Evolutionary conservation across 768 basidiomycete genomes (phyloP).

Genomic region (Harrya chromipes): DNA sequence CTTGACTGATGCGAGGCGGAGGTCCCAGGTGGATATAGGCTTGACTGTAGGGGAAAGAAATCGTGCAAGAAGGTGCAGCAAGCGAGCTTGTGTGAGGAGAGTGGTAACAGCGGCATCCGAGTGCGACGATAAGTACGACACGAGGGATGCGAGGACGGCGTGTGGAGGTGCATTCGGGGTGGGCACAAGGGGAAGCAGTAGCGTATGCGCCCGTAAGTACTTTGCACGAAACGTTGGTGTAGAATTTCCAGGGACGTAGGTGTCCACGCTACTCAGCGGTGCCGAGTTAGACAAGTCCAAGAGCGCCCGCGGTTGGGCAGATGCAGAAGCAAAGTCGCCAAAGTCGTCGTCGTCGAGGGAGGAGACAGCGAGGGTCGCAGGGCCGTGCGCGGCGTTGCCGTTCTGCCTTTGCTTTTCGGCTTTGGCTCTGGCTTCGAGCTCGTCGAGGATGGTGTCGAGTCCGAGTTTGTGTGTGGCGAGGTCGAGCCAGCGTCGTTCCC

Average conservation of each 20-base stretch:
- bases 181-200: slow-evolving; percentile 59
- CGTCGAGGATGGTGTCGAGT: slow-evolving; percentile 51
- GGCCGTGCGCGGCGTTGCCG: slow-evolving; percentile 39
- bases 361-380: slow-evolving; percentile 56
- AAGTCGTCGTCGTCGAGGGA: slow-evolving; percentile 73
- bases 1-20: slow-evolving; percentile 61
- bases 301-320: slow-evolving; percentile 30
- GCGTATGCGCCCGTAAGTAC: slow-evolving; percentile 62
- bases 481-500: slow-evolving; percentile 70
- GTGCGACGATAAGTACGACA: slow-evolving; percentile 41
- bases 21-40: slow-evolving; percentile 67
- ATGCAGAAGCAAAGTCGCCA: slow-evolving; percentile 75
- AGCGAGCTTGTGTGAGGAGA: slow-evolving; percentile 57
- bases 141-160: slow-evolving; percentile 50
- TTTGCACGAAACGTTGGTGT: slow-evolving; percentile 45
- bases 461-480: slow-evolving; percentile 49
- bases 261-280: slow-evolving; percentile 12
- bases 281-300: slow-evolving; percentile 17
- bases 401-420: slow-evolving; percentile 33
- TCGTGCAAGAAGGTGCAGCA: slow-evolving; percentile 65
- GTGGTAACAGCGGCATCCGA: slow-evolving; percentile 38
- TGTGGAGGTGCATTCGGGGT: slow-evolving; percentile 64
- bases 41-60: slow-evolving; percentile 72
- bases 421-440: slow-evolving; percentile 47
- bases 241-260: slow-evolving; percentile 20